Evolutionary conservation across 2,329 filamentous ascomycete species (phyloP).

Genomic region (Colletotrichum abscissum): DNA sequence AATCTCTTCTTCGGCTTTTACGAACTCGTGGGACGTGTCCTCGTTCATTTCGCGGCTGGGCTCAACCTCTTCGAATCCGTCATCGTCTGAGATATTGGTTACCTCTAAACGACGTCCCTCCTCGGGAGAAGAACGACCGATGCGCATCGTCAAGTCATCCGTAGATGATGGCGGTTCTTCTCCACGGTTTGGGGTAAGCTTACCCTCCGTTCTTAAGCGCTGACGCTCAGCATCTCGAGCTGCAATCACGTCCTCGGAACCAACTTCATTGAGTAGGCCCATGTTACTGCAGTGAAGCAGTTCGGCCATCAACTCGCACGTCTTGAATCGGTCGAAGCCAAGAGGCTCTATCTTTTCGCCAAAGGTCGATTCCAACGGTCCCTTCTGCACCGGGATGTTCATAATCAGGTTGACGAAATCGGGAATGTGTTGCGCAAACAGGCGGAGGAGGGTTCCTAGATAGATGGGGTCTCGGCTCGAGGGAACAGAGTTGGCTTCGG

Average conservation of each 20-base stretch:
- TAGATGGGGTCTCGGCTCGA: conserved; percentile 95
- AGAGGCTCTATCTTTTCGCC: conserved; percentile 91
- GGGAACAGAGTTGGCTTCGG: conserved; percentile 81
- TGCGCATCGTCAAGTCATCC: conserved; percentile 73
- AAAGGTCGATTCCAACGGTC: conserved; percentile 86
- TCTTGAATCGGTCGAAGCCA: conserved; percentile 98
- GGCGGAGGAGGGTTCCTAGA: conserved; percentile 85
- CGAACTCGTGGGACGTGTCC: conserved; percentile 76
- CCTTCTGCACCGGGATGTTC: conserved; percentile 78
- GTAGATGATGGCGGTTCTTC: conserved; percentile 59
- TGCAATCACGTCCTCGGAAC: conserved; percentile 87
- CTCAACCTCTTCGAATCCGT: conserved; percentile 92
- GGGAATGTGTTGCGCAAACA: conserved; percentile 91
- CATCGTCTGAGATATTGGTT: conserved; percentile 85
- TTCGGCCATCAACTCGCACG: conserved; percentile 98
- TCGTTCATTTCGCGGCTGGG: conserved; percentile 77
- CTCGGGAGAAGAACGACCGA: conserved; percentile 58
- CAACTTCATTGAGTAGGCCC: conserved; percentile 91
- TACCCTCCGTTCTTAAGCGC: conserved; percentile 80
- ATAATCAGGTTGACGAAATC: conserved; percentile 94
- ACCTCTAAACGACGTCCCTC: conserved; percentile 81
- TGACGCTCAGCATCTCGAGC: conserved; percentile 85
- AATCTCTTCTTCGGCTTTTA: conserved; percentile 69
- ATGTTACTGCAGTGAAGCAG: conserved; percentile 98
- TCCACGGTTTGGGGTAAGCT: conserved; percentile 58